Conservation (phyloP, 2,329 filamentous ascomycete genomes). For the Peltaster fructicola region DNA sequence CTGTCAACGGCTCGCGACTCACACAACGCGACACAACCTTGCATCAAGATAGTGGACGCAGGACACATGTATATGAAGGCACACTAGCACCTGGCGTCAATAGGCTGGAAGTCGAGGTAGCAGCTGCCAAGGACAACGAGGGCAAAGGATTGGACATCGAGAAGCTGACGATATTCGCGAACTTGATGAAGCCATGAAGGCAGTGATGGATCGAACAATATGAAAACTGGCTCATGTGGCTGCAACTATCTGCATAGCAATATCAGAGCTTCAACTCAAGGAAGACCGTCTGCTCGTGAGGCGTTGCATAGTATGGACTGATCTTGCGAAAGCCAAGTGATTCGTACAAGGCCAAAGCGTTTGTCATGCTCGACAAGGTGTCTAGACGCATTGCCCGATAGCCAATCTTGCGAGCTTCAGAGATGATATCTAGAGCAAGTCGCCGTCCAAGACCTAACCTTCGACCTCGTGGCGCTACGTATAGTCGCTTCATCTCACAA, state of each 20-base stretch:
- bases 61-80: constrained; percentile 57
- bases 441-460: constrained; percentile 32
- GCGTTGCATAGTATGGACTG: constrained; percentile 38
- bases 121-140: constrained; percentile 33
- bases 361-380: constrained; percentile 35
- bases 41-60: constrained; percentile 15
- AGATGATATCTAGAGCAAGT: constrained; percentile 29
- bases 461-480: constrained; percentile 30
- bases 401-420: constrained; percentile 27
- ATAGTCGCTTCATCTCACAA: constrained; percentile 41
- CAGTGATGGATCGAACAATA: too few species aligned
- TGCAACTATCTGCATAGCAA: too few species aligned
- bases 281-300: constrained; percentile 35
- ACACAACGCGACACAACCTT: constrained; percentile 32
- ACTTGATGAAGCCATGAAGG: constrained; percentile 42
- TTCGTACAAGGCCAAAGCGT: constrained; percentile 33
- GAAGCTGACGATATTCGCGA: constrained; percentile 57
- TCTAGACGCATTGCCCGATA: constrained; percentile 39
- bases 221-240: too few species aligned
- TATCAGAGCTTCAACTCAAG: constrained; percentile 21
- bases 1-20: constrained; percentile 46
- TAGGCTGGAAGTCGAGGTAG: constrained; percentile 58
- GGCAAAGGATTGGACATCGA: constrained; percentile 46
- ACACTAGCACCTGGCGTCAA: constrained; percentile 57
- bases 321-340: constrained; percentile 34